Evolutionary conservation across 768 basidiomycete species (phyloP), one percentile per base, ranked within the genome.

Genomic region (Wakefieldia striispora): DNA sequence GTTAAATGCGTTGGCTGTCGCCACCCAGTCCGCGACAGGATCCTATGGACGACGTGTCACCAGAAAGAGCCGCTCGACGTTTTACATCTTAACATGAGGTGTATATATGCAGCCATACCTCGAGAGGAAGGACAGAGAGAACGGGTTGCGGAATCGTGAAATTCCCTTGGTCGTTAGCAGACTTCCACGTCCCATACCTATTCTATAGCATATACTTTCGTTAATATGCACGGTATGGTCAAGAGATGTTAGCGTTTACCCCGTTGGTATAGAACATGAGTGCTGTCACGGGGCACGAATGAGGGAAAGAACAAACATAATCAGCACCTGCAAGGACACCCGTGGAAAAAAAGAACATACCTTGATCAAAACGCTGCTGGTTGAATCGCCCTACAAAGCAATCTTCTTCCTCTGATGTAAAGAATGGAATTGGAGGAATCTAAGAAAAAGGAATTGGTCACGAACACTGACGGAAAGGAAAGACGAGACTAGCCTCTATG

Each of bases 371-470:
- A 0, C 82, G 80, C 54, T 81, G 82, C 10, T 69, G 68, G 35
- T 60, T 59, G 54, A 79, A 88, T 53, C 83, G 79, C 43, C 85
- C 75, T 0, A 87, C 76, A 50, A 86, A 79, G 58, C 88, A 88
- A 56, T 84, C 78, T 57, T 89, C 87, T 62, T 89, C 83, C 10
- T 77, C 75, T 0, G 58, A 37, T 0, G 76, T 74, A 38, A 88
- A 76, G 65, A 82, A 88, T 0, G 81, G 77, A 41, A 86, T 74
- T 0, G 78, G 75, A 2, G 81, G 77, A 31, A 87, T 81, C 81
- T 86, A 41, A 16, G 1, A 33, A n/a, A n/a, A n/a, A n/a, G n/a
- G 34, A 13, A 20, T 35, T 16, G 0, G 5, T 26, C 11, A 11
- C 20, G 12, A 23, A 26, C 9, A 33, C 7, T 2, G 14, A 34